Base-by-base conservation (phyloP, 108 stramenopile species). In the Parietichytrium sp. region DNA sequence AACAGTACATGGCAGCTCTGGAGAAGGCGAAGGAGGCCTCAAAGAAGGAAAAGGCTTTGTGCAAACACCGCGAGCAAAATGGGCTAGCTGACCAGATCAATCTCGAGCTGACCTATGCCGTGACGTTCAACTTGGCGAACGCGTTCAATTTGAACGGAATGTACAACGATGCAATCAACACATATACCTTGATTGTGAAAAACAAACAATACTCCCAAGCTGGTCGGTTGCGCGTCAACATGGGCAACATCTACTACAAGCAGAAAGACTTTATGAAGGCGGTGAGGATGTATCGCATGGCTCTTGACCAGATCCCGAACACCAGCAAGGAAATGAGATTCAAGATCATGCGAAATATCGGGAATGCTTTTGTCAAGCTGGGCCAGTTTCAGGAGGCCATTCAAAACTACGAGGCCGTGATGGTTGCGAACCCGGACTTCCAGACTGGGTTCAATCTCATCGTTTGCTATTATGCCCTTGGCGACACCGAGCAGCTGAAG, bases 201-300 rank as follows among this genome's bases (percentile, higher is more conserved):
- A 93, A 93, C 79, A 91, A 93, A 77, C 86, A 89, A 50, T 89
- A 90, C 52, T 83, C 80, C 8, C 89, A 85, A 49, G 53, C 79
- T 4, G 91, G 92, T 18, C 83, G 93, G 23, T 52, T 93, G 18
- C 84, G 93, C 20, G 90, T 93, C 26, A 95, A 95, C 88, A 92
- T 94, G 89, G 95, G 95, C 25, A 96, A 96, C 84, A 80, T 96
- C 30, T 90, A 94, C 85, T 94, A 89, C 84, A 80, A 85, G 42
- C 92, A 93, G 89, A 80, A 85, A 49, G 72, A 93, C 47, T 96
- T 92, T 82, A 61, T 88, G 29, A 48, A 93, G 78, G 95, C 95
- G 3, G 92, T 95, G 13, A 94, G 92, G 79, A 87, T 87, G 85
- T 96, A 94, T 85, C 84, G 92, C 38, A 95, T 94, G 94, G 94